Evolutionary conservation across 2,329 filamentous ascomycete species (phyloP).

Genomic region (Colletotrichum siamense): DNA sequence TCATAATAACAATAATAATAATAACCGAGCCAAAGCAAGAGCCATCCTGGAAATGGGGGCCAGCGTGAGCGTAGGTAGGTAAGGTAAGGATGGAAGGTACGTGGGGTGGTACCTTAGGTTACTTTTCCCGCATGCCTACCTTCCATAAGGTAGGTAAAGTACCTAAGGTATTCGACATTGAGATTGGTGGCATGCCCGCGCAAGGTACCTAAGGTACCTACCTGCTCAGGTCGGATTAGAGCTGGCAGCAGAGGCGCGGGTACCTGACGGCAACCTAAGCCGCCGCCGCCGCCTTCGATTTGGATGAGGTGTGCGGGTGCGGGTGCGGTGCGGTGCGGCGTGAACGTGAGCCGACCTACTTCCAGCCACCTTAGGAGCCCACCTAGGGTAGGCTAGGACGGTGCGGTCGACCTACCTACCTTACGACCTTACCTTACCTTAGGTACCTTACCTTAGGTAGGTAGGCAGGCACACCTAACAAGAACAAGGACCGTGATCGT

Average conservation of each 20-base stretch:
- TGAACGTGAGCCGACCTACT: not conserved
- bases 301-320: not conserved
- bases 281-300: not conserved
- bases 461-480: not conserved
- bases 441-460: not conserved
- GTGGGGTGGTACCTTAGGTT: not conserved
- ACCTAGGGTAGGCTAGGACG: not conserved
- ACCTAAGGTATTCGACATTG: not conserved
- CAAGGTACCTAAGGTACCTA: not conserved
- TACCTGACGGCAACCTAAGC: not conserved
- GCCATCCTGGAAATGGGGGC: not conserved
- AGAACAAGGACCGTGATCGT: not conserved
- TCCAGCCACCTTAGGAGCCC: not conserved
- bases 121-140: too few species aligned
- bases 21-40: not conserved
- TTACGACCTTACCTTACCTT: not conserved
- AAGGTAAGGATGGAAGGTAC: not conserved
- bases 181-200: not conserved
- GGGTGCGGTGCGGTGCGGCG: not conserved
- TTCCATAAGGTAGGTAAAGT: too few species aligned
- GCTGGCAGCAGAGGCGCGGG: not conserved
- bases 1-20: conserved; percentile 1
- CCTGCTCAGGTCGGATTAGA: not conserved
- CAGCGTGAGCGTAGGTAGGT: not conserved
- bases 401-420: not conserved